A percentile compares a stretch with the other conserved stretches of the same genome.
phyloP scores from a whole-genome alignment of 495 filamentous ascomycete species.

The Neurospora sublineolata region DNA sequence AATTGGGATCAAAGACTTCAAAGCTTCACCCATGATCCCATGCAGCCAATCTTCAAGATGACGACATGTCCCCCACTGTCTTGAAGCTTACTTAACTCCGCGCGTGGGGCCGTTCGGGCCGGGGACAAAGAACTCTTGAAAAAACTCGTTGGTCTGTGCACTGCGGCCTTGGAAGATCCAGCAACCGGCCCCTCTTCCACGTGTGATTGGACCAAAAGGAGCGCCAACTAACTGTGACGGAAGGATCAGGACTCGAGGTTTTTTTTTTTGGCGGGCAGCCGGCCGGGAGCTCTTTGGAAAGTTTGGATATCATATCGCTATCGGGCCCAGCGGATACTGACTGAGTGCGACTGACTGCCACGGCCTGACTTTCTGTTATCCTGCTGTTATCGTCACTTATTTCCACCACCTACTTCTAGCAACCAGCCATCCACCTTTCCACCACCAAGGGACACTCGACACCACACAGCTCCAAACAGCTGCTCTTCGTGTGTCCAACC shows the following conservation, averaged over 20 bases:
- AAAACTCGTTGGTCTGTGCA: not conserved
- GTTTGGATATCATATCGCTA: not conserved
- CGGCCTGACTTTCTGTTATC: not conserved
- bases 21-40: not conserved
- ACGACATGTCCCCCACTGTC: conserved; percentile 11
- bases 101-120: conserved; percentile 1
- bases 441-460: not conserved
- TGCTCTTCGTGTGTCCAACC: not conserved
- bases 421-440: not conserved
- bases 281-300: not conserved
- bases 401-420: not conserved
- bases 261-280: not conserved
- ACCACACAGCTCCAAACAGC: not conserved
- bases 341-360: not conserved
- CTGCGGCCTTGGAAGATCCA: not conserved
- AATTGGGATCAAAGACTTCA: not conserved
- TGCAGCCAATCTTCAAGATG: not conserved
- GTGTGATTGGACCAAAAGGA: not conserved
- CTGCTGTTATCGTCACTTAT: not conserved
- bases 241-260: not conserved
- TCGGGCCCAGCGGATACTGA: not conserved
- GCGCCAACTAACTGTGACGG: not conserved
- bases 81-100: not conserved
- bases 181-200: not conserved
- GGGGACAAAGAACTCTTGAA: not conserved